Conservation (phyloP, 2,329 filamentous ascomycete genomes). For the Phialophora verrucosa region DNA sequence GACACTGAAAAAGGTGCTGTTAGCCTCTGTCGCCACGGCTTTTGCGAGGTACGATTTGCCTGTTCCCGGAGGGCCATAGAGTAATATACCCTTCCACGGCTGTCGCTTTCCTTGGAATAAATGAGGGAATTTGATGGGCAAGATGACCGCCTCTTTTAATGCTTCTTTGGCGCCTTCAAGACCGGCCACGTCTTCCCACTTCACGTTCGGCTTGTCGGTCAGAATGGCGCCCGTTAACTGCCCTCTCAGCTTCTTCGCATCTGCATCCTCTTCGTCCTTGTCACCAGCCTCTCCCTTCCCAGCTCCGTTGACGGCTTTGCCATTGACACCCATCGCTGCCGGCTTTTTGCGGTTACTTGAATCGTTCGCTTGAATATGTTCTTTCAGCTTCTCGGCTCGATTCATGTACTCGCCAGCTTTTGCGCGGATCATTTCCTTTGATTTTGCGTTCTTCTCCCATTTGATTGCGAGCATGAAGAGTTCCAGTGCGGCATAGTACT, state of each 20-base stretch:
- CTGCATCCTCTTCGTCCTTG: constrained; percentile 78
- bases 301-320: constrained; percentile 56
- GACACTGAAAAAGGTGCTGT: constrained; percentile 98
- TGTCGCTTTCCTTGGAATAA: constrained; percentile 94
- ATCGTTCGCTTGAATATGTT: constrained; percentile 78
- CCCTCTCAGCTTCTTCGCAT: constrained; percentile 91
- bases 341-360: constrained; percentile 59
- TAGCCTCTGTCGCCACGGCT: constrained; percentile 95
- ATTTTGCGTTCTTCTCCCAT: constrained; percentile 98
- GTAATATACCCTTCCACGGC: constrained; percentile 96
- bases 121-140: constrained; percentile 98
- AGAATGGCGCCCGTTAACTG: constrained; percentile 91
- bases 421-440: constrained; percentile 94
- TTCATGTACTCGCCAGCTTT: constrained; percentile 99
- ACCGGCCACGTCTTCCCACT: constrained; percentile 98
- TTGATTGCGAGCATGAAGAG: constrained; percentile 98
- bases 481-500: constrained; percentile 94
- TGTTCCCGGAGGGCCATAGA: constrained; percentile 95
- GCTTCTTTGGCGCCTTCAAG: constrained; percentile 94
- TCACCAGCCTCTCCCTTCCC: constrained; percentile 65
- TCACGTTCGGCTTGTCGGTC: constrained; percentile 92
- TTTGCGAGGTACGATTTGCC: constrained; percentile 98
- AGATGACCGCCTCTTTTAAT: constrained; percentile 93
- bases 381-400: constrained; percentile 96
- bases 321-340: constrained; percentile 58